A percentile compares a stretch with the other conserved stretches of the same genome.
These are phyloP conservation scores for Diversispora eburnea DNA, from an alignment of 192 early-diverging fungal species.

Conservation along the genomic window DNA sequence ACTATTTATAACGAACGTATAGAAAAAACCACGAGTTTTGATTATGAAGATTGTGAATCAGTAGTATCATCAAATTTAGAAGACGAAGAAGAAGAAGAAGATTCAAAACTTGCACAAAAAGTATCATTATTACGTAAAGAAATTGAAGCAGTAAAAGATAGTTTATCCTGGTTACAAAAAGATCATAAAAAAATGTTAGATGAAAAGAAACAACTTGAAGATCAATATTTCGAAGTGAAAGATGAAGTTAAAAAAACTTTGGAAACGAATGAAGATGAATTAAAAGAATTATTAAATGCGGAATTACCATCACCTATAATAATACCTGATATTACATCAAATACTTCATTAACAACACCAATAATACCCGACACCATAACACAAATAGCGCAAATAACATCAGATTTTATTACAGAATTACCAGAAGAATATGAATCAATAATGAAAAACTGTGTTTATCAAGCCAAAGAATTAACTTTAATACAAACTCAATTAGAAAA, in stretches of 20 bases:
- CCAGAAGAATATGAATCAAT: conserved; percentile 9
- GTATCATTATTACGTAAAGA: conserved; percentile 21
- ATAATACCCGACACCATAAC: too few relatives aligned
- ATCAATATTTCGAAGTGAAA: conserved; percentile 20
- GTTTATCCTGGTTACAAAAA: conserved; percentile 17
- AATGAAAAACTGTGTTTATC: conserved; percentile 22
- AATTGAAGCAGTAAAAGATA: conserved; percentile 25
- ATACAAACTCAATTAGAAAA: conserved; percentile 22
- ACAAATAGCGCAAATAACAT: too few relatives aligned
- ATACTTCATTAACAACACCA: too few relatives aligned
- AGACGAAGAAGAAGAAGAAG: not conserved
- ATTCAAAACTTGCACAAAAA: not conserved
- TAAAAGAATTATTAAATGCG: conserved; percentile 23
- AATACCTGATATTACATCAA: too few relatives aligned
- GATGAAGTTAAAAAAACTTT: conserved; percentile 21
- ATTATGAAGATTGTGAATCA: conserved; percentile 8
- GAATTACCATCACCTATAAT: not conserved
- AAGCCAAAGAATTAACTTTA: conserved; percentile 18
- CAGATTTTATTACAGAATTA: not conserved
- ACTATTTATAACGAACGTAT: conserved; percentile 22
- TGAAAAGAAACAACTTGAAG: conserved; percentile 28
- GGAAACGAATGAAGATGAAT: conserved; percentile 21
- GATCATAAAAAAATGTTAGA: conserved; percentile 17
- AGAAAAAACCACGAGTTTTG: conserved; percentile 29
- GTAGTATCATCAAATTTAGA: not conserved